A percentile compares a stretch with the other conserved stretches of the same genome.
Evolutionary conservation across 352 stramenopile species (phyloP).

Genomic region (Globisporangium yorkense): DNA sequence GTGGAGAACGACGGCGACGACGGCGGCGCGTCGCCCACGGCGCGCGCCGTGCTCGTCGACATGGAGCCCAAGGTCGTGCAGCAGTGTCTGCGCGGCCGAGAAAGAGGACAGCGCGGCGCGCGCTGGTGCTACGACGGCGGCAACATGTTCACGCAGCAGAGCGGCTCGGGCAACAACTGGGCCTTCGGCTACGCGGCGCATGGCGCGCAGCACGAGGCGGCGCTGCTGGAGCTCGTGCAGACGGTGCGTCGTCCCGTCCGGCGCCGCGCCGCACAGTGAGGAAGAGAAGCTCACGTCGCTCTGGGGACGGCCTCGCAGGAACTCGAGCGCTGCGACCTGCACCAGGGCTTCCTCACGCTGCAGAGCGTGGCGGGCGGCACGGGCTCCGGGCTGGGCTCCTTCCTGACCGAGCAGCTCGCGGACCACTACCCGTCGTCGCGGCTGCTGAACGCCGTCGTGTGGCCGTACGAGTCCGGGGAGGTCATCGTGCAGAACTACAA

Average conservation of each 20-base stretch:
- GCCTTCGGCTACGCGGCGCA: constrained; percentile 57
- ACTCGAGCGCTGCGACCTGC: constrained; percentile 58
- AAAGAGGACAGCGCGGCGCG: neutral
- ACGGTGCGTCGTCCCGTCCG: constrained; percentile 16
- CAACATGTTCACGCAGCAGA: constrained; percentile 54
- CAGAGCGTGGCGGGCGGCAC: constrained; percentile 87
- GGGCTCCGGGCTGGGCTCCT: constrained; percentile 81
- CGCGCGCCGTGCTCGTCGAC: constrained; percentile 71
- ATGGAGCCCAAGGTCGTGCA: constrained; percentile 82
- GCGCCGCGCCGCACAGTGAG: neutral
- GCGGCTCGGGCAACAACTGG: constrained; percentile 80
- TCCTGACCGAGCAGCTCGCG: constrained; percentile 63
- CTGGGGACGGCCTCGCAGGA: constrained; percentile 24
- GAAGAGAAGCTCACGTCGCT: neutral
- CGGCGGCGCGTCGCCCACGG: constrained; percentile 9
- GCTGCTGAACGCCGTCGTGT: constrained; percentile 73
- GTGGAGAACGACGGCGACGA: neutral
- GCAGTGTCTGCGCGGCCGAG: constrained; percentile 25
- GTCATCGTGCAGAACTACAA: constrained; percentile 91
- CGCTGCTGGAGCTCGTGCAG: constrained; percentile 46
- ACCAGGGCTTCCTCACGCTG: constrained; percentile 66
- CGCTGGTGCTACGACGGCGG: constrained; percentile 38
- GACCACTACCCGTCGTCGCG: constrained; percentile 53
- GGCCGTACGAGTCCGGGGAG: constrained; percentile 78
- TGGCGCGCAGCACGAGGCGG: constrained; percentile 30